These are phyloP conservation scores for Inga leiocalycina DNA, from an alignment of 306 rosid species.

Conservation along the genomic window DNA sequence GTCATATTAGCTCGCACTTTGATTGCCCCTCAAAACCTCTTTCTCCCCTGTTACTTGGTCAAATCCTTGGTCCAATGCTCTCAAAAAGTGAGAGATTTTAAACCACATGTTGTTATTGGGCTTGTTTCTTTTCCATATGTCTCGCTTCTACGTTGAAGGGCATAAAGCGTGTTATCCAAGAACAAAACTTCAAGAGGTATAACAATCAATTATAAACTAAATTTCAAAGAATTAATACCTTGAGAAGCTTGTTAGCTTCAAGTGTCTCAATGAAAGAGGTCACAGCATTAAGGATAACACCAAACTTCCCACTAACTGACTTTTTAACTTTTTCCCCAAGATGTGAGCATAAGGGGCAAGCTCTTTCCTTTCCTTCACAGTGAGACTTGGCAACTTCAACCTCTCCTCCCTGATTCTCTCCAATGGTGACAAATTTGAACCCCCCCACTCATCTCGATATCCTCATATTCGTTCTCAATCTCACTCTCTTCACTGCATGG, in stretches of 20 bases:
- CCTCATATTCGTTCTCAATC: slow-evolving; percentile 27
- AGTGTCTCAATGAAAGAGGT: slow-evolving; percentile 5
- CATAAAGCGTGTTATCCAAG: too few relatives aligned
- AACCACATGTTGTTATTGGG: slow-evolving; percentile 65
- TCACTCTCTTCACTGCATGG: slow-evolving; percentile 30
- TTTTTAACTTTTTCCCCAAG: slow-evolving; percentile 87
- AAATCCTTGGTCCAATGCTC: slow-evolving; percentile 52
- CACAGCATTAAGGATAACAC: slow-evolving; percentile 70
- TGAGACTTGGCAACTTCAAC: slow-evolving; percentile 56
- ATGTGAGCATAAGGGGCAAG: slow-evolving; percentile 79
- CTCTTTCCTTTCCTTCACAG: slow-evolving; percentile 86
- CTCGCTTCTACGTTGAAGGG: too few relatives aligned
- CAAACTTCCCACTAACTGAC: slow-evolving; percentile 88
- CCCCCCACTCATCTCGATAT: slow-evolving; percentile 16
- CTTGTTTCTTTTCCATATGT: slow-evolving; percentile 66
- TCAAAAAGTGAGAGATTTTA: slow-evolving; percentile 40
- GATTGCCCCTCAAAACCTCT: slow-evolving; percentile 45
- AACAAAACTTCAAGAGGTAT: too few relatives aligned
- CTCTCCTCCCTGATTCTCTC: slow-evolving; percentile 44
- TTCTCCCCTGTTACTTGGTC: slow-evolving; percentile 50
- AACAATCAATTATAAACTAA: too few relatives aligned
- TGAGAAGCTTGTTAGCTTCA: too few relatives aligned
- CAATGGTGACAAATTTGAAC: slow-evolving; percentile 39
- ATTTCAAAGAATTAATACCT: too few relatives aligned
- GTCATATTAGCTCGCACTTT: slow-evolving; percentile 38